Conservation (phyloP, 768 basidiomycete genomes). For the Boletus subcaerulescens region DNA sequence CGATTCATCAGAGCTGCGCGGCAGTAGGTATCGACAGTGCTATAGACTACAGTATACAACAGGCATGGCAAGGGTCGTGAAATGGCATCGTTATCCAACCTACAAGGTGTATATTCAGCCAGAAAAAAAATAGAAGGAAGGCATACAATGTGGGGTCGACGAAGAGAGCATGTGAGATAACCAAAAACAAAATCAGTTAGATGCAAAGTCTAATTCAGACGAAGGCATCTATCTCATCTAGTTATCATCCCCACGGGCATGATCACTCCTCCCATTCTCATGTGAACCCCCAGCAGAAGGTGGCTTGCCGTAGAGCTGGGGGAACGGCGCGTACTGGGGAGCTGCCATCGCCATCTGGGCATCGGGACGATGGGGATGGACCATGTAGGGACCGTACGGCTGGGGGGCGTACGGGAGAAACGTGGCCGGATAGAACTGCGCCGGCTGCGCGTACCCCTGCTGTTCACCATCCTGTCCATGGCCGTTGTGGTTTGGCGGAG, state of each 20-base stretch:
- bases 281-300: slow-evolving; percentile 34
- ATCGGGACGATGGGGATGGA: slow-evolving; percentile 42
- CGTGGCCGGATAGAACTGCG: slow-evolving; percentile 47
- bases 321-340: slow-evolving; percentile 39
- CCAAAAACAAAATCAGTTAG: slow-evolving; percentile 17
- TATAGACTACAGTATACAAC: slow-evolving; percentile 31
- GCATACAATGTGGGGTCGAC: slow-evolving; percentile 16
- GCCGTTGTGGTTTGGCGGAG: slow-evolving; percentile 38
- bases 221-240: slow-evolving; percentile 24
- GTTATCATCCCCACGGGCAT: slow-evolving; percentile 31
- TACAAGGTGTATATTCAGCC: slow-evolving; percentile 28
- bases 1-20: slow-evolving; percentile 15
- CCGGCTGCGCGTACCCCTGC: slow-evolving; percentile 38
- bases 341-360: slow-evolving; percentile 35
- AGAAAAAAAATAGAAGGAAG: neutral
- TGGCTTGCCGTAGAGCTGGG: slow-evolving; percentile 39
- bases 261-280: slow-evolving; percentile 28
- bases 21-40: slow-evolving; percentile 30
- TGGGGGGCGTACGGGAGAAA: slow-evolving; percentile 47
- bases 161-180: slow-evolving; percentile 14
- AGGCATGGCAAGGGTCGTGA: slow-evolving; percentile 19
- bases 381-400: slow-evolving; percentile 49
- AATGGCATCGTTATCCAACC: slow-evolving; percentile 21
- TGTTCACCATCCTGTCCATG: slow-evolving; percentile 43
- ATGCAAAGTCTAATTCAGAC: slow-evolving; percentile 13